Percentiles rank a stretch among this genome's conserved stretches.
Evolutionary conservation across 306 rosid genomes (phyloP).

Genomic region (Vachellia collinsii): DNA sequence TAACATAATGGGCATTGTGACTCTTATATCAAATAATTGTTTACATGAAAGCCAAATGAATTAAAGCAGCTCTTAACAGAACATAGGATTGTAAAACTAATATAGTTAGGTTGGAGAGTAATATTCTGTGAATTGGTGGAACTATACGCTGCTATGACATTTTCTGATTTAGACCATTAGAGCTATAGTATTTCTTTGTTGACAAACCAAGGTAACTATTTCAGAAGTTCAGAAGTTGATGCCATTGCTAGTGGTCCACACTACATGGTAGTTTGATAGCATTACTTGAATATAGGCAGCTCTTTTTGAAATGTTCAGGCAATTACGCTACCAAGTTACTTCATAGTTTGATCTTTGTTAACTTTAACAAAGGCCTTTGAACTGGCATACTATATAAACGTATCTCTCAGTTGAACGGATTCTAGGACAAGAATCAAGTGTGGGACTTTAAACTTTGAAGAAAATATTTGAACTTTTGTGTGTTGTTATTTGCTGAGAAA

Average conservation of each 20-base stretch:
- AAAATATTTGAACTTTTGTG: not conserved
- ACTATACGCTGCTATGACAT: not conserved
- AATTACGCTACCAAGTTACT: not conserved
- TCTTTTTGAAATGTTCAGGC: not conserved
- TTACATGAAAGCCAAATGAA: not conserved
- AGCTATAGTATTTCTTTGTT: not conserved
- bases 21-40: not conserved
- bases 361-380: not conserved
- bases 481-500: not conserved
- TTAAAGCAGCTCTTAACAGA: not conserved
- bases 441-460: not conserved
- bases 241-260: not conserved
- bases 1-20: not conserved
- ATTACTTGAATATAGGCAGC: not conserved
- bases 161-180: not conserved
- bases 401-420: not conserved
- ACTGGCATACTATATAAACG: not conserved
- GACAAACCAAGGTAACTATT: not conserved
- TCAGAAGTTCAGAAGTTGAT: not conserved
- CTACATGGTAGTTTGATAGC: not conserved
- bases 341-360: not conserved
- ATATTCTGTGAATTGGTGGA: not conserved
- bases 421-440: not conserved
- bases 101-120: not conserved
- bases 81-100: not conserved